Percentiles rank a stretch among this genome's conserved stretches.
Conservation (phyloP, 352 stramenopile genomes). For the Globisporangium abappressorium region DNA sequence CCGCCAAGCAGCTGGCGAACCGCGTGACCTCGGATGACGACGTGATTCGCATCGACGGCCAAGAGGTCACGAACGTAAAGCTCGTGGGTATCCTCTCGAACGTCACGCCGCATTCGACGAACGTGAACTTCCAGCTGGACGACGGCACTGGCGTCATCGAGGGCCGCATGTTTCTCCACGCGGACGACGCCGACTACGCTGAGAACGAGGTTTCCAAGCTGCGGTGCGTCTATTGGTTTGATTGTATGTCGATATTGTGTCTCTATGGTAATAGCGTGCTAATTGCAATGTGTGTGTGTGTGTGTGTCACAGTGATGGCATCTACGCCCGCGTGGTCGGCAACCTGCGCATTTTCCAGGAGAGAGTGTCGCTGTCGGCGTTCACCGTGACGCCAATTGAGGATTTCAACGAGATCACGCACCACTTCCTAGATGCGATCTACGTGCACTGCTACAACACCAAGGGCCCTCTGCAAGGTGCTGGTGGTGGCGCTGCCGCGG, state of each 20-base stretch:
- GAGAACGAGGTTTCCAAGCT: slow-evolving; percentile 59
- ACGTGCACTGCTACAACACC: slow-evolving; percentile 87
- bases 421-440: slow-evolving; percentile 94
- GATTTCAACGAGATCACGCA: slow-evolving; percentile 95
- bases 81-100: slow-evolving; percentile 85
- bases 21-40: slow-evolving; percentile 57
- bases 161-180: slow-evolving; percentile 90
- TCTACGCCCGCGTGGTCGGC: slow-evolving; percentile 91
- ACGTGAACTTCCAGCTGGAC: slow-evolving; percentile 91
- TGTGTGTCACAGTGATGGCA: slow-evolving; percentile 45
- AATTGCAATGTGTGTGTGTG: background rate
- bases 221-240: slow-evolving; percentile 22
- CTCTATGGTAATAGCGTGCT: background rate
- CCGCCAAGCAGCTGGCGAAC: slow-evolving; percentile 82
- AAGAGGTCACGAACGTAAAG: slow-evolving; percentile 86
- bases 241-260: background rate
- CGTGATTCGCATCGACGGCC: slow-evolving; percentile 81
- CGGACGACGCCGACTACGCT: slow-evolving; percentile 76
- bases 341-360: slow-evolving; percentile 91
- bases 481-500: slow-evolving; percentile 18
- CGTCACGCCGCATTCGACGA: slow-evolving; percentile 84
- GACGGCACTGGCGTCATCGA: slow-evolving; percentile 92
- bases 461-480: slow-evolving; percentile 46
- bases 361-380: slow-evolving; percentile 85
- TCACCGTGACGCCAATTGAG: slow-evolving; percentile 78